Percentiles rank a stretch among this genome's conserved stretches.
phyloP scores from a whole-genome alignment of 202 grass and related monocot genomes.

The Musa balbisiana region DNA sequence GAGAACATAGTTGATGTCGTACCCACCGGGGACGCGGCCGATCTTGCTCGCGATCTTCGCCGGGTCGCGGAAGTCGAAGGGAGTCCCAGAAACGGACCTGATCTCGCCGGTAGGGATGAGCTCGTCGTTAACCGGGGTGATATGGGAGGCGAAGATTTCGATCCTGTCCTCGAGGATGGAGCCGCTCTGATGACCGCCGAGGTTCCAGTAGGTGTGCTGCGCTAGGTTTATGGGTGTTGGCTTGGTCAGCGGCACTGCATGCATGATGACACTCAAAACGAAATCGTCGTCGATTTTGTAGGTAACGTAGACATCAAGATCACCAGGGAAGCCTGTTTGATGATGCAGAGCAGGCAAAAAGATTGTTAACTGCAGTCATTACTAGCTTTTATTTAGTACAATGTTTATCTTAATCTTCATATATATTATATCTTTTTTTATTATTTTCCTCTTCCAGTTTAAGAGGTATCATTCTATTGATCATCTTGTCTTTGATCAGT shows the following conservation, averaged over 20 bases:
- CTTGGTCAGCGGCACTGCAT: constrained; percentile 43
- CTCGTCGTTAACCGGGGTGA: constrained; percentile 42
- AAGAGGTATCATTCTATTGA: no score
- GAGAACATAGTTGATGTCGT: constrained; percentile 80
- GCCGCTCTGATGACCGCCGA: constrained; percentile 46
- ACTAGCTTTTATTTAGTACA: no score
- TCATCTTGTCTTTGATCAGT: no score
- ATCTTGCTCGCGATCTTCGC: constrained; percentile 28
- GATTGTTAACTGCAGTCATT: no score
- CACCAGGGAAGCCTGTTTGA: constrained; percentile 52
- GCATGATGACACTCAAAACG: constrained; percentile 66
- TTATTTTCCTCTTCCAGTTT: no score
- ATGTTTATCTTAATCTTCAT: no score
- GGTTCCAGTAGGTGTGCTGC: constrained; percentile 91
- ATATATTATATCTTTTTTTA: no score
- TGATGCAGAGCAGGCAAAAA: no score
- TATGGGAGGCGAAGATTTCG: constrained; percentile 39
- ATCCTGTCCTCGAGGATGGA: constrained; percentile 44
- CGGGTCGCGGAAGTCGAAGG: constrained; percentile 50
- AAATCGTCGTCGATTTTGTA: constrained; percentile 73
- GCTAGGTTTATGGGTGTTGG: constrained; percentile 64
- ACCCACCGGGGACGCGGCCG: constrained; percentile 35
- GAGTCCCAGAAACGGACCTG: constrained; percentile 43
- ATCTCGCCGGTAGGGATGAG: constrained; percentile 73
- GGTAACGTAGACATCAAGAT: constrained; percentile 63